A percentile compares a stretch with the other conserved stretches of the same genome.
Conservation (phyloP, 2,329 filamentous ascomycete species). For the Ophiocordyceps camponoti-leonardi region DNA sequence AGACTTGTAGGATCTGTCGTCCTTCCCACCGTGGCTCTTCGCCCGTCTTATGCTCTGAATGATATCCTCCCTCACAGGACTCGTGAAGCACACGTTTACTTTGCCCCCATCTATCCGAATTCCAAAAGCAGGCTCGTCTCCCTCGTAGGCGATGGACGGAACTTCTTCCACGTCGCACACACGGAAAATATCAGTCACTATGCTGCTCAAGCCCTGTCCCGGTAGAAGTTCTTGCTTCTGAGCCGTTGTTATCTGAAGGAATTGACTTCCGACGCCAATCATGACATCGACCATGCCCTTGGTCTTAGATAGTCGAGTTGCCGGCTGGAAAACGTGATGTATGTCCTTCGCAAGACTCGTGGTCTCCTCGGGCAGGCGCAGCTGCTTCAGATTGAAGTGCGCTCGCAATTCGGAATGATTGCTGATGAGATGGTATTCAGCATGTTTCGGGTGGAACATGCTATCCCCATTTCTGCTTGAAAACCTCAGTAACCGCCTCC, state of each 20-base stretch:
- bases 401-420: slow-evolving; percentile 46
- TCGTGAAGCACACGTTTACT: slow-evolving; percentile 56
- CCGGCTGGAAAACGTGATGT: slow-evolving; percentile 46
- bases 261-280: slow-evolving; percentile 52
- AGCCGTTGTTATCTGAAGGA: slow-evolving; percentile 50
- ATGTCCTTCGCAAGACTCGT: slow-evolving; percentile 51
- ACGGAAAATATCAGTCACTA: slow-evolving; percentile 54
- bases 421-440: slow-evolving; percentile 49
- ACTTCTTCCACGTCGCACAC: slow-evolving; percentile 52
- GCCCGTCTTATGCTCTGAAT: slow-evolving; percentile 44
- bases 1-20: slow-evolving; percentile 40
- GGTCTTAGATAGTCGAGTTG: slow-evolving; percentile 48
- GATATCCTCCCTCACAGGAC: slow-evolving; percentile 44
- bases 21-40: slow-evolving; percentile 48
- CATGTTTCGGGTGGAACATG: slow-evolving; percentile 45
- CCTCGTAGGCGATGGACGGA: slow-evolving; percentile 43
- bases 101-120: slow-evolving; percentile 51
- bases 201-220: slow-evolving; percentile 41
- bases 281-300: slow-evolving; percentile 54
- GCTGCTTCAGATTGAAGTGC: slow-evolving; percentile 48
- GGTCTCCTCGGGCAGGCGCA: slow-evolving; percentile 53
- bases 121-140: slow-evolving; percentile 51
- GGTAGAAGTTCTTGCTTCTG: slow-evolving; percentile 53
- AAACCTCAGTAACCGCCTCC: slow-evolving; percentile 44
- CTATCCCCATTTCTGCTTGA: slow-evolving; percentile 42